These are phyloP conservation scores for Gymnopus androsaceus DNA, from an alignment of 1,284 basidiomycete genomes.

Conservation along the genomic window DNA sequence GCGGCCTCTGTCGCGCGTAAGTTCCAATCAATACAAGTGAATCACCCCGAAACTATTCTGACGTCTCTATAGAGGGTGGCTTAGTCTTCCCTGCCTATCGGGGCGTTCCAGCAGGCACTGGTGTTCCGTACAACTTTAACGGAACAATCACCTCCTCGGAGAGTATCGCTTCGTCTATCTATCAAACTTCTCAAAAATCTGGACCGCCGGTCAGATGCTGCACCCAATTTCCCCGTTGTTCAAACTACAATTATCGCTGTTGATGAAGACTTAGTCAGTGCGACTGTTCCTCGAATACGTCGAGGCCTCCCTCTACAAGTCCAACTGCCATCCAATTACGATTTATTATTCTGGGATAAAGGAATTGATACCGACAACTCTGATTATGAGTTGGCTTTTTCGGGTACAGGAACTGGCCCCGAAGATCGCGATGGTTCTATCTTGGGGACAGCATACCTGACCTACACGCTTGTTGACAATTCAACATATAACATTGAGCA, in stretches of 20 bases:
- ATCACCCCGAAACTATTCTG: too few relatives aligned
- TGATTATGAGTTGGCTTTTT: constrained; percentile 38
- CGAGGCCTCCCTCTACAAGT: constrained; percentile 6
- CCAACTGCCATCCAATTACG: too few relatives aligned
- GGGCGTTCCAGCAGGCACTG: constrained; percentile 13
- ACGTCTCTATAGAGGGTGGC: background rate
- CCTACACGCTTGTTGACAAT: constrained; percentile 39
- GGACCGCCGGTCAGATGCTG: constrained; percentile 29
- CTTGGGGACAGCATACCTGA: constrained; percentile 43
- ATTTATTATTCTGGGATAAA: too few relatives aligned
- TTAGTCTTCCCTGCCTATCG: constrained; percentile 19
- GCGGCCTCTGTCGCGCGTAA: background rate
- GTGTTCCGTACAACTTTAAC: constrained; percentile 6
- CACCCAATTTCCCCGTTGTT: constrained; percentile 35
- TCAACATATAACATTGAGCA: constrained; percentile 39
- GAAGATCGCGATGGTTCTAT: constrained; percentile 42
- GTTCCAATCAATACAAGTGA: background rate
- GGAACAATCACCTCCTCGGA: constrained; percentile 32
- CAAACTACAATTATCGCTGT: constrained; percentile 40
- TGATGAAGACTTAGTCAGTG: constrained; percentile 37
- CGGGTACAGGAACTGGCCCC: constrained; percentile 33
- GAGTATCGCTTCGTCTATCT: constrained; percentile 35
- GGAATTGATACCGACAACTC: constrained; percentile 13
- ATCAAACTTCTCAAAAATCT: constrained; percentile 38
- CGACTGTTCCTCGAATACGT: constrained; percentile 20